Evolutionary conservation across 768 basidiomycete genomes (phyloP).

Genomic region (Cystobasidium tubakii): DNA sequence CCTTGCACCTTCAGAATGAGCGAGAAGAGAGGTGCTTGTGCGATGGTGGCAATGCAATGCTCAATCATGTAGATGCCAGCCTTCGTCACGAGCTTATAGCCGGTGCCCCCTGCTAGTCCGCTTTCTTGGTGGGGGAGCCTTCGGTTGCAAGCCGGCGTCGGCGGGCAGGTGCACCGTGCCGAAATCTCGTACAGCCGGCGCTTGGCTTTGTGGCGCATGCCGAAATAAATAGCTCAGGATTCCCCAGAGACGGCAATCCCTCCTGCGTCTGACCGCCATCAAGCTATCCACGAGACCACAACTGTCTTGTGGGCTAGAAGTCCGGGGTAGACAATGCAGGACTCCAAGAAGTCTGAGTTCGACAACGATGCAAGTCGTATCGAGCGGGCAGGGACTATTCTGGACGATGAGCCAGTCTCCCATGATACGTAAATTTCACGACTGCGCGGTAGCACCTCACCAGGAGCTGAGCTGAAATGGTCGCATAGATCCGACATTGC

Average conservation of each 20-base stretch:
- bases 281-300: too few species aligned
- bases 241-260: too few species aligned
- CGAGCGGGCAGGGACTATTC: not conserved
- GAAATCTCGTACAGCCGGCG: too few species aligned
- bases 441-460: not conserved
- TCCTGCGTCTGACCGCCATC: too few species aligned
- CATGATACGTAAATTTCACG: not conserved
- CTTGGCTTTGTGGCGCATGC: too few species aligned
- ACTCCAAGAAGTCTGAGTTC: not conserved
- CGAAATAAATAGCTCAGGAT: too few species aligned
- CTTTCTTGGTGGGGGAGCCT: too few species aligned
- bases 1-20: not conserved
- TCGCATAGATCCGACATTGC: conserved; percentile 10
- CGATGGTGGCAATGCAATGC: not conserved
- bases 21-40: not conserved
- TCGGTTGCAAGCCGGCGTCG: too few species aligned
- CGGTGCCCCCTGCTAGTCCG: too few species aligned
- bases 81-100: too few species aligned
- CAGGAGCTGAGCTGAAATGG: not conserved
- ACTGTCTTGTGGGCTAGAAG: not conserved
- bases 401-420: not conserved
- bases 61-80: too few species aligned
- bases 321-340: not conserved
- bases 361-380: not conserved
- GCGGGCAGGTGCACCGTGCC: too few species aligned